phyloP scores from a whole-genome alignment of 371 early-diverging fungal species.

The Nematocida homosporus region DNA sequence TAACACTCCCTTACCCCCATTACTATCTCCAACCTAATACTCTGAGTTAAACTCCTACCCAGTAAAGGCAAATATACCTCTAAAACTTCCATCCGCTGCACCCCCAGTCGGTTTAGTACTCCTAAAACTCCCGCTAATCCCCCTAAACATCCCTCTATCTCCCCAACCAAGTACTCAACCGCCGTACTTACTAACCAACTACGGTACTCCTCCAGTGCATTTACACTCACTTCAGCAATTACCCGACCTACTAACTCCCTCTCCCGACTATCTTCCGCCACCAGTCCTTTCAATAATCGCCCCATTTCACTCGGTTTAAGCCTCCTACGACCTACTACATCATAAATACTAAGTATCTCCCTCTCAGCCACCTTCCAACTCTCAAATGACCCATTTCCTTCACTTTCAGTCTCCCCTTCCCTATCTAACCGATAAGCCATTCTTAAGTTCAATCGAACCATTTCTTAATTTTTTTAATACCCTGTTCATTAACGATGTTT shows the following conservation, averaged over 20 bases:
- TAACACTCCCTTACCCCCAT: slow-evolving; percentile 9
- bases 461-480: slow-evolving; percentile 39
- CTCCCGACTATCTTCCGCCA: too few relatives aligned
- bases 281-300: too few relatives aligned
- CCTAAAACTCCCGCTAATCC: slow-evolving; percentile 19
- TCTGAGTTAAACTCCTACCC: slow-evolving; percentile 5
- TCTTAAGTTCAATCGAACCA: neutral
- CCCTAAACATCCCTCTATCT: slow-evolving; percentile 22
- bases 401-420: neutral
- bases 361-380: too few relatives aligned
- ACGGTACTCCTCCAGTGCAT: too few relatives aligned
- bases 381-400: too few relatives aligned
- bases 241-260: too few relatives aligned
- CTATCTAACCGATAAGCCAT: neutral
- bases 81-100: neutral
- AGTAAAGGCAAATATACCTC: slow-evolving; percentile 46
- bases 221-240: too few relatives aligned
- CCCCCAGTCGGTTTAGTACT: slow-evolving; percentile 1
- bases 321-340: too few relatives aligned
- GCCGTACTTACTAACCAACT: too few relatives aligned
- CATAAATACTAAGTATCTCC: too few relatives aligned
- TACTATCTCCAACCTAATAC: slow-evolving; percentile 34
- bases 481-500: slow-evolving; percentile 36
- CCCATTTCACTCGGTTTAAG: too few relatives aligned
- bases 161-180: slow-evolving; percentile 1